Conservation (phyloP, 2,329 filamentous ascomycete species). For the Lecanicillium sp. region DNA sequence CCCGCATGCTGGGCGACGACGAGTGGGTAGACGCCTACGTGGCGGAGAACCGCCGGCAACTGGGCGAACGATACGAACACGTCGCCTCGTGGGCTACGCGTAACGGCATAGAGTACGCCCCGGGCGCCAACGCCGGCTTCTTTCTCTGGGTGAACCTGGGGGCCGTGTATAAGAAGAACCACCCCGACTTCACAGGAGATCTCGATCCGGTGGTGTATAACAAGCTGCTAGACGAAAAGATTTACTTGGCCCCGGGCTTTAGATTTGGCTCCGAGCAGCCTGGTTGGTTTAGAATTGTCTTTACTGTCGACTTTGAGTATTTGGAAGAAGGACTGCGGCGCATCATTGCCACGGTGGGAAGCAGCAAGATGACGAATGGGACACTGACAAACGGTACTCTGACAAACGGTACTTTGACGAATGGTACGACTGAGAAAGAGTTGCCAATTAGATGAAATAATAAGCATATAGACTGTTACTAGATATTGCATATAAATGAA, state of each 20-base stretch:
- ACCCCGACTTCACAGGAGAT: slow-evolving; percentile 12
- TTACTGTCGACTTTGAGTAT: slow-evolving; percentile 23
- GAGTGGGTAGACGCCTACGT: slow-evolving; percentile 36
- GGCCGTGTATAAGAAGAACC: slow-evolving; percentile 16
- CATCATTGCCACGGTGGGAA: background rate
- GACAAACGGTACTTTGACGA: too few species aligned
- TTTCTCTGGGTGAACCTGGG: slow-evolving; percentile 47
- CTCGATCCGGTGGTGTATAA: slow-evolving; percentile 19
- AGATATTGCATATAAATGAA: too few species aligned
- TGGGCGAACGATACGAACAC: slow-evolving; percentile 31
- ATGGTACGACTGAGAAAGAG: too few species aligned
- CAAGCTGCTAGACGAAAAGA: slow-evolving; percentile 19
- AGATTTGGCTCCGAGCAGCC: slow-evolving; percentile 29
- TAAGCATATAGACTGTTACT: too few species aligned
- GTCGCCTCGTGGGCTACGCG: slow-evolving; percentile 27
- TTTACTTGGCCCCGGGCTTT: slow-evolving; percentile 28
- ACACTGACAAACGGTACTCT: too few species aligned
- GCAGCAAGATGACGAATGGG: too few species aligned
- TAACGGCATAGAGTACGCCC: slow-evolving; percentile 35
- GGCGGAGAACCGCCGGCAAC: slow-evolving; percentile 28
- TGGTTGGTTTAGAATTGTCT: slow-evolving; percentile 32
- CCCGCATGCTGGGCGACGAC: slow-evolving; percentile 35
- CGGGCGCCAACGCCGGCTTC: slow-evolving; percentile 43
- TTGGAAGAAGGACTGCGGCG: slow-evolving; percentile 18
- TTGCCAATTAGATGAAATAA: too few species aligned